Percentiles rank a stretch among this genome's conserved stretches.
These are phyloP conservation scores for Suhomyces maxii DNA, from an alignment of 1,139 yeast genomes.

Conservation along the genomic window DNA sequence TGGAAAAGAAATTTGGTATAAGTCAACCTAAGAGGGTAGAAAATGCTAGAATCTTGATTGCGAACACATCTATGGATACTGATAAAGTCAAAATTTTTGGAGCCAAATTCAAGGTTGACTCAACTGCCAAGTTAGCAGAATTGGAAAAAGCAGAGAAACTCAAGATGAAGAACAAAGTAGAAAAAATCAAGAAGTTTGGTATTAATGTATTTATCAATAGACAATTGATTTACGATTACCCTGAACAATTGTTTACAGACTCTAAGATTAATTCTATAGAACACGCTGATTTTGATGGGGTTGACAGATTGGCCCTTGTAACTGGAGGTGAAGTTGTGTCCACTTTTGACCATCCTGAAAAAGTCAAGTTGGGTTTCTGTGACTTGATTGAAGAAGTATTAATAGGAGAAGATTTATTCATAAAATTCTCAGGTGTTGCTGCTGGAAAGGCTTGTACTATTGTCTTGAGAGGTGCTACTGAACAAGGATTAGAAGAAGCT, in stretches of 20 bases:
- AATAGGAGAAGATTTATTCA: constrained; percentile 85
- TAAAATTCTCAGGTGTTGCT: constrained; percentile 90
- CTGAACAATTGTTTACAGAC: constrained; percentile 92
- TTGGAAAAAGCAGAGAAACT: constrained; percentile 93
- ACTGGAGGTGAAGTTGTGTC: constrained; percentile 99
- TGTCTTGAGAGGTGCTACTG: constrained; percentile 95
- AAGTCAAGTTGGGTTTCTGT: constrained; percentile 84
- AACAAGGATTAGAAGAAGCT: constrained; percentile 93
- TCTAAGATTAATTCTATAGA: constrained; percentile 87
- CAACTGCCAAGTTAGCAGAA: constrained; percentile 92
- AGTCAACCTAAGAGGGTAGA: constrained; percentile 86
- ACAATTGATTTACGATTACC: constrained; percentile 96
- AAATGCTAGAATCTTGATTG: constrained; percentile 85
- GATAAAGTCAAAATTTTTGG: constrained; percentile 97
- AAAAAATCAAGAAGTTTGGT: constrained; percentile 78
- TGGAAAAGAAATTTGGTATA: constrained; percentile 90
- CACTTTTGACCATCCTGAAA: constrained; percentile 90
- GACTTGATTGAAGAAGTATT: constrained; percentile 86
- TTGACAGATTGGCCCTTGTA: constrained; percentile 91
- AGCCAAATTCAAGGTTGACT: constrained; percentile 94
- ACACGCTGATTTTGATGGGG: constrained; percentile 98
- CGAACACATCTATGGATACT: constrained; percentile 96
- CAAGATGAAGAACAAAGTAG: constrained; percentile 89
- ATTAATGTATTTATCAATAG: constrained; percentile 91
- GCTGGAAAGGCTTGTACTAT: constrained; percentile 97